Evolutionary conservation across 768 basidiomycete genomes (phyloP).

Genomic region (Hygrocybe punicea): DNA sequence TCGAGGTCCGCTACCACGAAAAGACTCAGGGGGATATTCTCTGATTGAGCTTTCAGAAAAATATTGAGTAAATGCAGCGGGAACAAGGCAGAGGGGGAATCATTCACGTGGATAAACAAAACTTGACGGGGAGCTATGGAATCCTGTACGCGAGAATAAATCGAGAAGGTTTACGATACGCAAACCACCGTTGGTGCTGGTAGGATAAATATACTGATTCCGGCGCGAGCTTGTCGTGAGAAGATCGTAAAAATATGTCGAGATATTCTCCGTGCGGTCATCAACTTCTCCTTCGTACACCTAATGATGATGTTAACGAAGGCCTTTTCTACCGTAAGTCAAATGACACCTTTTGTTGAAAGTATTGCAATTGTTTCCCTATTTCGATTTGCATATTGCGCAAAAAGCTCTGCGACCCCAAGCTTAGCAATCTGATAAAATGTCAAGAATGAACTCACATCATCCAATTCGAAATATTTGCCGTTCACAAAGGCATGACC

Average conservation of each 20-base stretch:
- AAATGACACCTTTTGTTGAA: constrained; percentile 64
- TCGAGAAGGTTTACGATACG: constrained; percentile 55
- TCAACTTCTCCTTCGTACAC: constrained; percentile 60
- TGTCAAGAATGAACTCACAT: constrained; percentile 44
- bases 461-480: constrained; percentile 65
- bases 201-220: constrained; percentile 72
- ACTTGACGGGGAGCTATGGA: constrained; percentile 39
- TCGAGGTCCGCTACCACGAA: constrained; percentile 81
- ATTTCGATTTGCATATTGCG: constrained; percentile 60
- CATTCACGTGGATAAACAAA: constrained; percentile 50
- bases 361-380: constrained; percentile 54
- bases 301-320: constrained; percentile 29
- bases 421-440: neutral
- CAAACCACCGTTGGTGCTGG: constrained; percentile 42
- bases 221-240: constrained; percentile 66
- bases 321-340: neutral
- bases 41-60: constrained; percentile 26
- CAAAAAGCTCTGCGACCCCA: constrained; percentile 54
- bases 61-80: neutral
- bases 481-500: constrained; percentile 90
- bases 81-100: neutral
- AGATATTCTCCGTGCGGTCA: constrained; percentile 46
- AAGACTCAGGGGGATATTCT: constrained; percentile 43
- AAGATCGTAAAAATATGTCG: constrained; percentile 87
- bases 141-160: constrained; percentile 46